Conservation (phyloP, 2,329 filamentous ascomycete species). For the Rhynchosporium secalis region DNA sequence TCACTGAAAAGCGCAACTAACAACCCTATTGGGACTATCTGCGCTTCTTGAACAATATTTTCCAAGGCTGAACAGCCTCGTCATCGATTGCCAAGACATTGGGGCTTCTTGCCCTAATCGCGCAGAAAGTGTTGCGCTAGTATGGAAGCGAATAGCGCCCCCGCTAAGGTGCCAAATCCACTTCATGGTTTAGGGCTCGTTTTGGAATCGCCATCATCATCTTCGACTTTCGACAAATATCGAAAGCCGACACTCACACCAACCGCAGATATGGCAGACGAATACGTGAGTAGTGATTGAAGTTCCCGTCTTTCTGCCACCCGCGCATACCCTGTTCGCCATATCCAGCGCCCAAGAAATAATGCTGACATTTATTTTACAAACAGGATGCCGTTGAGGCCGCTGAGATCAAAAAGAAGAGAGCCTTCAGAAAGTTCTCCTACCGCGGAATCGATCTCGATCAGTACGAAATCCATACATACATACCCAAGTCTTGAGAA, state of each 20-base stretch:
- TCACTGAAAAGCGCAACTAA: background rate
- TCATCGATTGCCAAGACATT: background rate
- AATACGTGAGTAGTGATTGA: conserved; percentile 62
- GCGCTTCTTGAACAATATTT: background rate
- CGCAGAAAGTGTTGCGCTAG: background rate
- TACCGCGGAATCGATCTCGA: conserved; percentile 99
- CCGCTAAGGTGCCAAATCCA: conserved; percentile 26
- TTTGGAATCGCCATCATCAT: conserved; percentile 27
- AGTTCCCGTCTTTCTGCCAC: conserved; percentile 7
- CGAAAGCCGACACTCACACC: conserved; percentile 33
- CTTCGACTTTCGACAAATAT: conserved; percentile 37
- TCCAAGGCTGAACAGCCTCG: conserved; percentile 9
- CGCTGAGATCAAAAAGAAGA: conserved; percentile 99
- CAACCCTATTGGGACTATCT: background rate
- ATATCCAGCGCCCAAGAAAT: conserved; percentile 9
- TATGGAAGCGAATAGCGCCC: conserved; percentile 12
- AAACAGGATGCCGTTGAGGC: conserved; percentile 91
- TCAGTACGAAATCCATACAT: conserved; percentile 67
- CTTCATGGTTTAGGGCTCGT: conserved; percentile 17
- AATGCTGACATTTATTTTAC: conserved; percentile 40
- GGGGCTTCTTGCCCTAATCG: conserved; percentile 19
- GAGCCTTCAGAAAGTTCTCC: conserved; percentile 99
- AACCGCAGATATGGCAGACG: conserved; percentile 76
- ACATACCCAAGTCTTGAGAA: conserved; percentile 32
- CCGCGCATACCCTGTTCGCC: background rate